Evolutionary conservation across 1,284 basidiomycete species (phyloP), one percentile per base, ranked within the genome.

Genomic region (Papiliotrema laurentii): DNA sequence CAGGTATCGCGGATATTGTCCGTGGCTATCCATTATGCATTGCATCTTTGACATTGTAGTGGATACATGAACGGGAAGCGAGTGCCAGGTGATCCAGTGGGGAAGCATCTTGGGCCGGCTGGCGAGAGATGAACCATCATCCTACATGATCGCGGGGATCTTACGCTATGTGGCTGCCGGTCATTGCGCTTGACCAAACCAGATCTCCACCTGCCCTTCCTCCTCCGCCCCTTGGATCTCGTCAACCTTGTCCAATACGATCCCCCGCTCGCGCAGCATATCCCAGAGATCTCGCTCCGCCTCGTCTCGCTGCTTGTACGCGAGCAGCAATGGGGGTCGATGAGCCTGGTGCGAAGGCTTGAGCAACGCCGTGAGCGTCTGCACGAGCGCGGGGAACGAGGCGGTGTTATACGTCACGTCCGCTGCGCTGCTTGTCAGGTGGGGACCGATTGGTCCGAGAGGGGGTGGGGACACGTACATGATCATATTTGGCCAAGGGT

Each of bases 391-490:
- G 5, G 84, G 80, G 71, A 92, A 93, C 1, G 87, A 87, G 1
- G 82, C 74, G 0, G 86, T 89, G 72, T 92, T 92, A 75, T 92
- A 92, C 0, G 88, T 85, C 9, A 92, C 87, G 62, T 93, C 89
- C 13, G 89, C 87, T 81, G 91, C 89, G 48, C 89, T 89, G 56
- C 25, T 30, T 16, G n/a, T 18, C 25, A 42, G 34, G 11, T 42
- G 14, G 33, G 14, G 6, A 33, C 10, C n/a, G 45, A 22, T 18
- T 16, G 13, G 40, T 4, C 31, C 27, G 24, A n/a, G 36, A 22
- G 28, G 31, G 27, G 18, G 25, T 2, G 39, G 9, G 16, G 18
- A 25, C 18, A 60, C 69, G 53, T 43, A 72, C 72, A 74, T 57
- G 49, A 74, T 55, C 2, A 72, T 43, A n/a, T 62, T 39, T 2